Percentiles rank a stretch among this genome's conserved stretches.
phyloP scores from a whole-genome alignment of 2,329 filamentous ascomycete species.

The Capronia americana region DNA sequence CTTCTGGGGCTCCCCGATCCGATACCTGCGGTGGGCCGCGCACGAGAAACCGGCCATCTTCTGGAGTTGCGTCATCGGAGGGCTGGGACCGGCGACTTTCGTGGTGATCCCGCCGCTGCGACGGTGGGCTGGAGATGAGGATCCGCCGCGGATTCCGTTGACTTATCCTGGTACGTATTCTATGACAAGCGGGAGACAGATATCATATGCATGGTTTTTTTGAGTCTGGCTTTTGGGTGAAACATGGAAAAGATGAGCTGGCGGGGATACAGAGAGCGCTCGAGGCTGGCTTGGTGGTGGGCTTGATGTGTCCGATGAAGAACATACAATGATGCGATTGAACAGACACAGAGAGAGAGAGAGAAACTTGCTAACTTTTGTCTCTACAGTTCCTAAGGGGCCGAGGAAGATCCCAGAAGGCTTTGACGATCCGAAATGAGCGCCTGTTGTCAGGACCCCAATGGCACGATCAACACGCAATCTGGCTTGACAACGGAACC shows the following conservation, averaged over 20 bases:
- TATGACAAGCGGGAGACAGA: background rate
- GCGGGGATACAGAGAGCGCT: background rate
- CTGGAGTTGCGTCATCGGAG: conserved; percentile 80
- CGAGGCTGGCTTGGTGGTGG: background rate
- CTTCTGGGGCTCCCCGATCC: conserved; percentile 84
- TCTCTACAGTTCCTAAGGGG: conserved; percentile 52
- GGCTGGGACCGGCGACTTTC: conserved; percentile 72
- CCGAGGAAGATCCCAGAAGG: conserved; percentile 55
- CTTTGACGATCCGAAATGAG: conserved; percentile 50
- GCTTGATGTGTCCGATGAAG: background rate
- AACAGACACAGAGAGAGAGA: background rate
- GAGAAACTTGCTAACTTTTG: conserved; percentile 26
- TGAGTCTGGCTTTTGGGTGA: background rate
- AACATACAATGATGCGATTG: background rate
- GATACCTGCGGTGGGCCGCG: conserved; percentile 86
- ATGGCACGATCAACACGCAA: background rate
- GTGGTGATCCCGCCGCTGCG: conserved; percentile 76
- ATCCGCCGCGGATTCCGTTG: conserved; percentile 75
- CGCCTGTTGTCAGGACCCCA: background rate
- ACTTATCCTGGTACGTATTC: conserved; percentile 85
- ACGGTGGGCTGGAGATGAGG: conserved; percentile 73
- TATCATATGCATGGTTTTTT: background rate
- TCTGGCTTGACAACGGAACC: background rate
- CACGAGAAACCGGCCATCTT: conserved; percentile 91
- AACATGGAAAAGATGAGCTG: background rate